A percentile compares a stretch with the other conserved stretches of the same genome.
Conservation (phyloP, 306 rosid genomes). For the Vachellia pachyceras region DNA sequence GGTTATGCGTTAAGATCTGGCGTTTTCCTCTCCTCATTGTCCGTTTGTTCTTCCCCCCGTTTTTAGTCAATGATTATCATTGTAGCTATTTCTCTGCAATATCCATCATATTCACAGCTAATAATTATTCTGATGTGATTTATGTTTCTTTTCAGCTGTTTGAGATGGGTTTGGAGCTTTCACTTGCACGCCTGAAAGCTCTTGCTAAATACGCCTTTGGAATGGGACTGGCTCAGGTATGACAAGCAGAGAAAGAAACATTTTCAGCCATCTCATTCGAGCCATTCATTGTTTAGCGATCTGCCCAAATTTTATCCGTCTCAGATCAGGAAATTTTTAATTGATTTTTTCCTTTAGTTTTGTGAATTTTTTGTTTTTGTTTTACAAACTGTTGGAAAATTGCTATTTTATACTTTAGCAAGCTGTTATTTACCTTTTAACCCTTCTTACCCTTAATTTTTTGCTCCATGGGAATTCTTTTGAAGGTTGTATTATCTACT, state of each 20-base stretch:
- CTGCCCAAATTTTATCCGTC: not conserved
- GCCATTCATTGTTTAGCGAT: constrained; percentile 24
- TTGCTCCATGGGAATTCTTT: constrained; percentile 31
- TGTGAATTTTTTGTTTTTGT: constrained; percentile 30
- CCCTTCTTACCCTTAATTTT: constrained; percentile 10
- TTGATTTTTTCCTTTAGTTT: constrained; percentile 10
- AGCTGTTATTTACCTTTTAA: constrained; percentile 18
- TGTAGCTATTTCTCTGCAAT: constrained; percentile 18
- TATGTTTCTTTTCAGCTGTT: constrained; percentile 63
- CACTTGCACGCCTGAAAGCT: constrained; percentile 72
- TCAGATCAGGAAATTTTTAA: not conserved
- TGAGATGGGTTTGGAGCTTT: constrained; percentile 81
- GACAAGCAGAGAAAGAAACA: not conserved
- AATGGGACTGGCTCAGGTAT: constrained; percentile 86
- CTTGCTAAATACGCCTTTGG: constrained; percentile 78
- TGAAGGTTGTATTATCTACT: constrained; percentile 73
- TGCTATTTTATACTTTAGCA: constrained; percentile 17
- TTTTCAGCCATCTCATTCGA: constrained; percentile 36
- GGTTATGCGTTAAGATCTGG: too few relatives aligned
- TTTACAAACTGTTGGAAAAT: constrained; percentile 13
- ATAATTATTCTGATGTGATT: constrained; percentile 33
- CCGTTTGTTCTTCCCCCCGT: too few relatives aligned
- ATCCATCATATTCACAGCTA: constrained; percentile 1
- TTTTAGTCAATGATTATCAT: not conserved
- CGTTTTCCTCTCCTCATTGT: too few relatives aligned